Conservation (phyloP, 345 rosid genomes). For the Bruguiera parviflora region DNA sequence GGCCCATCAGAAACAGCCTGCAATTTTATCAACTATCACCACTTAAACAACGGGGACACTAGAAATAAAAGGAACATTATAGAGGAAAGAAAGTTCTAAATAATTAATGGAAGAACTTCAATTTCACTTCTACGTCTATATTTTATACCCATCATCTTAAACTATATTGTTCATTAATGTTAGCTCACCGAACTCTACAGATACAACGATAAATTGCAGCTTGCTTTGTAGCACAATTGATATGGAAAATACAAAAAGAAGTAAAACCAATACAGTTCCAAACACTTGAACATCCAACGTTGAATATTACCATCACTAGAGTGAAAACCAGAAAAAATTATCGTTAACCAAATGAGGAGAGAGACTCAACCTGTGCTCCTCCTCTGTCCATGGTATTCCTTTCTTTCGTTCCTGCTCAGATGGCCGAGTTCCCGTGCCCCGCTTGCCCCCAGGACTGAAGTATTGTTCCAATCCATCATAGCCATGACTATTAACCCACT, state of each 20-base stretch:
- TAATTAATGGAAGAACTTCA: neutral
- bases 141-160: no score
- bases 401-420: constrained; percentile 92
- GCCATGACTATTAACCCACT: constrained; percentile 52
- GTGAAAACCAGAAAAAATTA: neutral
- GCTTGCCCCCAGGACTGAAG: constrained; percentile 57
- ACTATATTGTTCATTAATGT: no score
- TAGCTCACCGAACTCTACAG: neutral
- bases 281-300: neutral
- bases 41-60: neutral
- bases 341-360: neutral
- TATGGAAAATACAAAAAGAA: neutral
- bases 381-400: constrained; percentile 99
- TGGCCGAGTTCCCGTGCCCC: constrained; percentile 51
- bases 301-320: neutral
- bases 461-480: constrained; percentile 45
- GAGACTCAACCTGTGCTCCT: constrained; percentile 80
- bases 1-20: constrained; percentile 9
- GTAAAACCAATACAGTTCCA: neutral
- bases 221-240: neutral
- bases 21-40: neutral
- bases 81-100: neutral
- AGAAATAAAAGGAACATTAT: constrained; percentile 1
- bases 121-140: no score
- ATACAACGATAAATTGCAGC: neutral